phyloP scores from a whole-genome alignment of 2,329 filamentous ascomycete species.

The Aspergillus novofumigatus region DNA sequence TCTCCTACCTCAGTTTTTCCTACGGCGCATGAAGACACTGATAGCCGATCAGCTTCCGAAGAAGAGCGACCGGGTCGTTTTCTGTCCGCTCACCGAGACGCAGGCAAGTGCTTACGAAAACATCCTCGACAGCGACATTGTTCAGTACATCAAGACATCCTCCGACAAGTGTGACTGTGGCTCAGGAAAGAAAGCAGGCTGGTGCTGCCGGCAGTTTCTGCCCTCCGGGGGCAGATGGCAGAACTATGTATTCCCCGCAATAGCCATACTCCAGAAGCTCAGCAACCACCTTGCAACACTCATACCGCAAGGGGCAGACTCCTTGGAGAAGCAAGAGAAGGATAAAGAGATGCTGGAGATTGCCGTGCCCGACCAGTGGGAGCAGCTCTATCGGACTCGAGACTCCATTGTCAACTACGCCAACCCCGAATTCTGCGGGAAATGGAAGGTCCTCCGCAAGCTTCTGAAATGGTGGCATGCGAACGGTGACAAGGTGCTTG shows the following conservation, averaged over 20 bases:
- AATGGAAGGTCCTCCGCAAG: slow-evolving; percentile 89
- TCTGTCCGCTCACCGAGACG: slow-evolving; percentile 80
- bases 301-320: slow-evolving; percentile 64
- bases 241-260: slow-evolving; percentile 76
- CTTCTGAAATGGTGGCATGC: slow-evolving; percentile 85
- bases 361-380: slow-evolving; percentile 72
- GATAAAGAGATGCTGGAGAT: slow-evolving; percentile 70
- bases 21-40: slow-evolving; percentile 86
- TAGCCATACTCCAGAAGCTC: slow-evolving; percentile 78
- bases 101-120: slow-evolving; percentile 81
- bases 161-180: slow-evolving; percentile 66
- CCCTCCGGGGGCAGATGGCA: slow-evolving; percentile 66
- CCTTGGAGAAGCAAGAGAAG: slow-evolving; percentile 68
- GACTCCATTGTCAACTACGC: slow-evolving; percentile 77
- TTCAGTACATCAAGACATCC: slow-evolving; percentile 64
- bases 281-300: slow-evolving; percentile 89
- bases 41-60: slow-evolving; percentile 91
- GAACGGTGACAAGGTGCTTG: slow-evolving; percentile 87
- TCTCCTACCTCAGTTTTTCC: slow-evolving; percentile 81
- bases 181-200: slow-evolving; percentile 68
- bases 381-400: slow-evolving; percentile 66
- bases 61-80: slow-evolving; percentile 91
- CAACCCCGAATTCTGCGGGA: slow-evolving; percentile 89
- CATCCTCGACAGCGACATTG: slow-evolving; percentile 68
- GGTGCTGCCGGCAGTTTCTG: slow-evolving; percentile 67